Evolutionary conservation across 345 rosid species (phyloP).

Genomic region (Capsella bursapastoris): DNA sequence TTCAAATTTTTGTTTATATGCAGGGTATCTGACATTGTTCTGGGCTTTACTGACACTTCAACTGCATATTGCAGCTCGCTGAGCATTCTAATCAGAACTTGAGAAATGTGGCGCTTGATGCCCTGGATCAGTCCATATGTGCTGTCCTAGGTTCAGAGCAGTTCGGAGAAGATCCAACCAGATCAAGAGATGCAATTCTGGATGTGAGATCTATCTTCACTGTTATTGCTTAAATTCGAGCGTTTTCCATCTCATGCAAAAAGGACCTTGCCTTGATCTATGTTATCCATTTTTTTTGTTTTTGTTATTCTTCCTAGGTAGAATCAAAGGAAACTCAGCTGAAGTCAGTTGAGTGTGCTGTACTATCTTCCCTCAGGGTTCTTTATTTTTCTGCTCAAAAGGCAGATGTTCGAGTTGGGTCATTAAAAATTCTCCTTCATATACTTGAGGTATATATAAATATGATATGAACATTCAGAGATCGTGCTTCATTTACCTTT

Average conservation of each 20-base stretch:
- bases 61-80: conserved; percentile 75
- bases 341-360: conserved; percentile 80
- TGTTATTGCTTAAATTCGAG: conserved; percentile 28
- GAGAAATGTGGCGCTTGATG: conserved; percentile 90
- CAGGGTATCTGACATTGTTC: conserved; percentile 32
- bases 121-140: conserved; percentile 90
- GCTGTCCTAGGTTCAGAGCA: conserved; percentile 89
- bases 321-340: conserved; percentile 53
- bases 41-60: conserved; percentile 46
- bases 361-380: conserved; percentile 79
- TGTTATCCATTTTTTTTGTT: conserved; percentile 19
- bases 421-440: conserved; percentile 95
- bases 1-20: conserved; percentile 35
- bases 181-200: conserved; percentile 46
- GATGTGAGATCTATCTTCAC: conserved; percentile 60
- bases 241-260: conserved; percentile 27
- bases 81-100: conserved; percentile 78
- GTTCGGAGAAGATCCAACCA: conserved; percentile 63
- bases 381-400: conserved; percentile 83
- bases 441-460: conserved; percentile 74
- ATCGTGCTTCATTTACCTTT: conserved; percentile 20
- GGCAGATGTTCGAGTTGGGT: conserved; percentile 79
- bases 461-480: conserved; percentile 27
- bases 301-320: conserved; percentile 52
- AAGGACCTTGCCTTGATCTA: conserved; percentile 28